These are phyloP conservation scores for Curvularia lunata DNA, from an alignment of 2,329 filamentous ascomycete species.

Conservation along the genomic window DNA sequence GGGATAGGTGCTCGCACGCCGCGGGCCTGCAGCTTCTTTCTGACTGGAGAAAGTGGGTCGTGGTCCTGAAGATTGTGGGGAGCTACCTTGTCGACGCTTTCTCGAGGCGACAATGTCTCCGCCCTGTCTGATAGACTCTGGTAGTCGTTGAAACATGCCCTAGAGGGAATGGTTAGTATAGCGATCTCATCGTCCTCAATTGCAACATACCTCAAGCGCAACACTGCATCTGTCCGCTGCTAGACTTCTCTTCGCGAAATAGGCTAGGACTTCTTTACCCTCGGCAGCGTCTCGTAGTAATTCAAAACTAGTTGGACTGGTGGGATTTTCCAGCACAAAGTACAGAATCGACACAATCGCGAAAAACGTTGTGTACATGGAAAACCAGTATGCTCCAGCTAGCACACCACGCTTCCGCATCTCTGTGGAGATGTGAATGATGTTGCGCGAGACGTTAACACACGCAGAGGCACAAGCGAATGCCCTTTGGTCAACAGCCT, in stretches of 20 bases:
- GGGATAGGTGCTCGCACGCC: slow-evolving; percentile 48
- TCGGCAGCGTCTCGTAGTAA: slow-evolving; percentile 84
- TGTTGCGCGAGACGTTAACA: slow-evolving; percentile 71
- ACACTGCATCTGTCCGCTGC: slow-evolving; percentile 85
- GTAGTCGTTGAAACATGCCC: slow-evolving; percentile 83
- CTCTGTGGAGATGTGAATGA: slow-evolving; percentile 79
- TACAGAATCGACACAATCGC: slow-evolving; percentile 80
- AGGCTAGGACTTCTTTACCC: slow-evolving; percentile 81
- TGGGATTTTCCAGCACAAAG: slow-evolving; percentile 79
- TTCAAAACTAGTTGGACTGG: slow-evolving; percentile 75
- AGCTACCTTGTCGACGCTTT: slow-evolving; percentile 49
- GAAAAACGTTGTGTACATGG: slow-evolving; percentile 83
- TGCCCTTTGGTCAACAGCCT: slow-evolving; percentile 72
- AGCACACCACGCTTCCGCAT: slow-evolving; percentile 77
- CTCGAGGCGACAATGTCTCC: slow-evolving; percentile 39
- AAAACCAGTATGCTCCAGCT: slow-evolving; percentile 87
- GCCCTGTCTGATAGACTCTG: slow-evolving; percentile 67
- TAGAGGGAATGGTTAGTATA: slow-evolving; percentile 46
- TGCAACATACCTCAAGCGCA: slow-evolving; percentile 71
- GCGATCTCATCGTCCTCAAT: background rate
- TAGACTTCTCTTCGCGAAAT: slow-evolving; percentile 81
- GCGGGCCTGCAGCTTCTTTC: slow-evolving; percentile 32
- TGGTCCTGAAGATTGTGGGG: slow-evolving; percentile 38
- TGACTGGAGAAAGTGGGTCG: slow-evolving; percentile 35
- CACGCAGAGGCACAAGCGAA: slow-evolving; percentile 76